phyloP scores from a whole-genome alignment of 2,329 filamentous ascomycete species.

The Alternaria gaisen region DNA sequence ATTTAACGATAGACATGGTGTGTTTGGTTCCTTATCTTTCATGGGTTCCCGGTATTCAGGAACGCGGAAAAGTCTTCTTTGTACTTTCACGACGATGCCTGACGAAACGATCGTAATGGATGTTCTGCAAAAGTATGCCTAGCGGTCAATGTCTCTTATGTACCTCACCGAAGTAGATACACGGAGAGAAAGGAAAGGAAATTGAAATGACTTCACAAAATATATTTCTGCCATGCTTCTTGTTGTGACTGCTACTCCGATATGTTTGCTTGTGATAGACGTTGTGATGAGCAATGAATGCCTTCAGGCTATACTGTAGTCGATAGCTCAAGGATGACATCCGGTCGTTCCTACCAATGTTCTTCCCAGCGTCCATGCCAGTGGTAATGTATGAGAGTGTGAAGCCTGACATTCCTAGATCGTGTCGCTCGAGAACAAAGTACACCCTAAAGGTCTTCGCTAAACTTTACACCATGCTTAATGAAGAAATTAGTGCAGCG shows the following conservation, averaged over 20 bases:
- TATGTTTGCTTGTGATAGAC: neutral
- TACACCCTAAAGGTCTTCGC: too few relatives aligned
- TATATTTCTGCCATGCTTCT: neutral
- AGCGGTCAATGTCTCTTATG: conserved; percentile 32
- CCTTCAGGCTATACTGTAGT: neutral
- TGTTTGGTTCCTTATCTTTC: conserved; percentile 43
- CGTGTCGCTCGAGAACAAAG: too few relatives aligned
- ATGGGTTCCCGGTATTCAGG: conserved; percentile 36
- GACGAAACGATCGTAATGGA: conserved; percentile 38
- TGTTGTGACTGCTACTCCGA: neutral
- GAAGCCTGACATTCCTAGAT: accelerated
- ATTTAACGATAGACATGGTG: conserved; percentile 49
- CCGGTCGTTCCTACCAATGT: accelerated
- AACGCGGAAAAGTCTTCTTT: conserved; percentile 38
- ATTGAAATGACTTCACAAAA: conserved; percentile 26
- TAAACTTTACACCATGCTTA: too few relatives aligned
- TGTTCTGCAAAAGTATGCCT: conserved; percentile 35
- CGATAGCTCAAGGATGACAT: too few relatives aligned
- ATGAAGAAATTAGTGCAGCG: too few relatives aligned
- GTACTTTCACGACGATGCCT: conserved; percentile 42
- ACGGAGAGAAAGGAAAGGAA: conserved; percentile 26
- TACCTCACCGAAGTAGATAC: conserved; percentile 26
- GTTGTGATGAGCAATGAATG: neutral
- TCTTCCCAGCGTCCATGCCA: neutral
- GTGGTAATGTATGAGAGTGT: too few relatives aligned